phyloP scores from a whole-genome alignment of 805 yeast genomes.

The Nakazawaea sp. region DNA sequence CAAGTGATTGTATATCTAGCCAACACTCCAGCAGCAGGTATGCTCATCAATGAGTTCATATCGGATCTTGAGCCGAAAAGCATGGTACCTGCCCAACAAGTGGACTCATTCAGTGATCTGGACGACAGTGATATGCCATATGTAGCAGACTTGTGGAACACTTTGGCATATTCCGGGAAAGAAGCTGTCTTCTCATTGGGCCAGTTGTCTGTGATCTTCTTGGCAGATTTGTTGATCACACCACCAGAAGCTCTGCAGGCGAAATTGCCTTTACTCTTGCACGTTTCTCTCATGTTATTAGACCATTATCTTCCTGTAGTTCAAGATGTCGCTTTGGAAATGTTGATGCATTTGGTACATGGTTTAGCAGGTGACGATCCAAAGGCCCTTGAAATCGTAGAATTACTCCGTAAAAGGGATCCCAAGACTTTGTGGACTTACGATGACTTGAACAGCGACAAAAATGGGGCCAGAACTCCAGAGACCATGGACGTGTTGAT shows the following conservation, averaged over 20 bases:
- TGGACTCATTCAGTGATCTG: slow-evolving; percentile 22
- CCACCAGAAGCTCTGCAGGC: slow-evolving; percentile 56
- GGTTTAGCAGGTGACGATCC: slow-evolving; percentile 50
- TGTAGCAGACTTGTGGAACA: slow-evolving; percentile 60
- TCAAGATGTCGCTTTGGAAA: slow-evolving; percentile 75
- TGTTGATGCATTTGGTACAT: slow-evolving; percentile 67
- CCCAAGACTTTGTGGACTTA: slow-evolving; percentile 68
- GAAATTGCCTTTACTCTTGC: slow-evolving; percentile 67
- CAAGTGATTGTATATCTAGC: slow-evolving; percentile 79
- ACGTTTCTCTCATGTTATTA: slow-evolving; percentile 69
- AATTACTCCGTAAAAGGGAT: slow-evolving; percentile 47
- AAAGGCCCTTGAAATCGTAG: slow-evolving; percentile 50
- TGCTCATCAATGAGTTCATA: slow-evolving; percentile 57
- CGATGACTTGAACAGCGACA: slow-evolving; percentile 74
- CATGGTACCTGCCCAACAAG: slow-evolving; percentile 70
- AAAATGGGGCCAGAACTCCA: slow-evolving; percentile 78
- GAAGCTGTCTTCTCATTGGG: slow-evolving; percentile 82
- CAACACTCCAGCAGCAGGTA: slow-evolving; percentile 38
- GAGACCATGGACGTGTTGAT: slow-evolving; percentile 74
- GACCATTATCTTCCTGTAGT: slow-evolving; percentile 85
- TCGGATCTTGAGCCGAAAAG: slow-evolving; percentile 72
- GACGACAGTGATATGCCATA: slow-evolving; percentile 51
- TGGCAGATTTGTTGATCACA: slow-evolving; percentile 71
- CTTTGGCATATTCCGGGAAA: slow-evolving; percentile 47
- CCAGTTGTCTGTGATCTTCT: slow-evolving; percentile 76